Evolutionary conservation across 805 yeast genomes (phyloP), one percentile per base, ranked within the genome.

Genomic region (Yamadazyma insecticola): DNA sequence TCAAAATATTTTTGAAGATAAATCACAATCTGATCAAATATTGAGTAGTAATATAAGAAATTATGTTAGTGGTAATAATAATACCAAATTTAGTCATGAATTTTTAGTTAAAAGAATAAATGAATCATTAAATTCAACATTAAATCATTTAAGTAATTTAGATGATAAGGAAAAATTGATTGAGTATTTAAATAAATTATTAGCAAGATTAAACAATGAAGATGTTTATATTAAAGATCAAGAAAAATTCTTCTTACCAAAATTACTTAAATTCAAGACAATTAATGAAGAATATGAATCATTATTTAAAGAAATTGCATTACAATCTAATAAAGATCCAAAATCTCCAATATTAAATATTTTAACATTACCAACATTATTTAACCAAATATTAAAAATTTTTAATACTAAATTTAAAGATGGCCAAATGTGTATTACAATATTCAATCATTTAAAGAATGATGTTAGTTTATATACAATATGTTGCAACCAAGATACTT

Each of bases 401-500:
- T 35, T 53, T 11, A 37, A 46, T 17, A 44, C 44, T 26, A 49
- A 53, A 34, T 49, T 49, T 33, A 40, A 52, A 27, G 63, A 62
- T 33, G 70, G 69, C 2, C 55, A 52, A 26, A 43, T 61, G 37
- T 57, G 67, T 1, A 39, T 61, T 27, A 45, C 63, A 2, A 32
- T 64, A 23, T 65, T 61, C 47, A 60, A 65, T 37, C 22, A 43
- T 24, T 44, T 60, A 17, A 62, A 62, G 39, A 48, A 42, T 13
- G 60, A 64, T 37, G 35, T 63, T 21, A 41, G 44, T 10, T 37
- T 60, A 15, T 61, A 60, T 43, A 49, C 64, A 7, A 43, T 57
- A 3, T 43, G 51, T 8, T 61, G 68, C 44, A 60, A 61, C 43
- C 70, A 65, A 42, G 57, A 50, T 13, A 64, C 70, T 2, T 64